Percentiles rank a stretch among this genome's conserved stretches.
These are phyloP conservation scores for Clitopilus hobsonii DNA, from an alignment of 768 basidiomycete genomes.

Conservation along the genomic window DNA sequence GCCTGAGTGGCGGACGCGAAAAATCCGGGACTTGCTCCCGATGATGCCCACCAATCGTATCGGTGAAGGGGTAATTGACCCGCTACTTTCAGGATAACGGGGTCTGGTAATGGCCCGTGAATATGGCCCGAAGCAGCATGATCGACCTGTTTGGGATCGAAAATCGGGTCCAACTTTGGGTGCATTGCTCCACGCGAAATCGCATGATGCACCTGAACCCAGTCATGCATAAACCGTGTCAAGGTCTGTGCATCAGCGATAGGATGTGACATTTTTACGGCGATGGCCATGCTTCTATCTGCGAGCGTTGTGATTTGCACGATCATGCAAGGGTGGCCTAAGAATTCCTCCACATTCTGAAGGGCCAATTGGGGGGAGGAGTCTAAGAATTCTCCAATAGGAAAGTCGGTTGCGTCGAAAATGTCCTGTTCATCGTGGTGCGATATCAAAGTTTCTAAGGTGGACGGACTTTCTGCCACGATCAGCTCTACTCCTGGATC, in stretches of 20 bases:
- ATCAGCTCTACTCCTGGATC: constrained; percentile 28
- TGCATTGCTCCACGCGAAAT: constrained; percentile 2
- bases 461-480: constrained; percentile 10
- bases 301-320: constrained; percentile 28
- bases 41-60: constrained; percentile 27
- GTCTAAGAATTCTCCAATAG: constrained; percentile 12
- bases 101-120: constrained; percentile 16
- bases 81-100: constrained; percentile 15
- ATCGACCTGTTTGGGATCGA: constrained; percentile 25
- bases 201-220: constrained; percentile 24
- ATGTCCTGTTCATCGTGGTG: constrained; percentile 12
- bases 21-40: constrained; percentile 13
- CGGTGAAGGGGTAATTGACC: constrained; percentile 19
- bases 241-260: constrained; percentile 32
- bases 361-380: constrained; percentile 19
- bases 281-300: constrained; percentile 22
- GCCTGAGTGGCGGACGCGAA: constrained; percentile 11
- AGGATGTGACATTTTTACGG: constrained; percentile 26
- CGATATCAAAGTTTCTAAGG: constrained; percentile 6
- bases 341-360: constrained; percentile 13
- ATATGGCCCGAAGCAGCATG: constrained; percentile 24
- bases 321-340: constrained; percentile 24
- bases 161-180: constrained; percentile 18
- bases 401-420: constrained; percentile 5
- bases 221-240: constrained; percentile 27